These are phyloP conservation scores for Lodderomyces theae DNA, from an alignment of 1,139 yeast genomes.

Conservation along the genomic window DNA sequence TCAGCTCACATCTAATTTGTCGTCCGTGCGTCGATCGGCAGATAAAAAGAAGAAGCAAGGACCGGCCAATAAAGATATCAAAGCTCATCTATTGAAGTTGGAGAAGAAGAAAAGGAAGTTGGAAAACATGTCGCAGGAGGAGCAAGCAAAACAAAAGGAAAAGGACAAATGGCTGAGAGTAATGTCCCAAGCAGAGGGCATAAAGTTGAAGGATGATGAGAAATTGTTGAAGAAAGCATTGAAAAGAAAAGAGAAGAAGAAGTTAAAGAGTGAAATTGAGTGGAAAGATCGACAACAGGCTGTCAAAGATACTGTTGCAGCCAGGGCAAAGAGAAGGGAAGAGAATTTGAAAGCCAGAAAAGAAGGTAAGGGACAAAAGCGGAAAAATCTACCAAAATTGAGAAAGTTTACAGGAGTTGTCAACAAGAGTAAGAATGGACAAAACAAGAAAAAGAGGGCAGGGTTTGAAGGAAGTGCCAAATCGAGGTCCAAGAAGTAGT, in stretches of 20 bases:
- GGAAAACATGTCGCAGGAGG: constrained; percentile 59
- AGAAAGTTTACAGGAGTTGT: constrained; percentile 61
- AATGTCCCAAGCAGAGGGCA: constrained; percentile 84
- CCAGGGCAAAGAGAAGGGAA: constrained; percentile 80
- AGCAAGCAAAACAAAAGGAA: constrained; percentile 57
- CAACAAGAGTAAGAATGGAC: constrained; percentile 24
- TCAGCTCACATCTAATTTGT: constrained; percentile 73
- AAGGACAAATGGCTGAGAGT: constrained; percentile 86
- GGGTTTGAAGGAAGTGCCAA: constrained; percentile 58
- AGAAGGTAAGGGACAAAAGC: constrained; percentile 71
- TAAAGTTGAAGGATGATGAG: constrained; percentile 86
- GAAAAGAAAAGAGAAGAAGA: constrained; percentile 75
- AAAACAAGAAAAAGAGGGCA: constrained; percentile 45
- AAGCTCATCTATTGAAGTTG: constrained; percentile 74
- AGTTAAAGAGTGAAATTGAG: constrained; percentile 77
- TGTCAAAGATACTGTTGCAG: constrained; percentile 72
- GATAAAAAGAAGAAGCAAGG: constrained; percentile 66
- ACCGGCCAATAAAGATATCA: constrained; percentile 79
- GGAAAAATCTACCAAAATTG: constrained; percentile 63
- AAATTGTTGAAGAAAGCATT: constrained; percentile 80
- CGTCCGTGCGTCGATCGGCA: constrained; percentile 49
- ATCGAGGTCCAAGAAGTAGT: constrained; percentile 31
- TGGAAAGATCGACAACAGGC: constrained; percentile 84
- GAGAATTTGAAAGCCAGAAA: constrained; percentile 80
- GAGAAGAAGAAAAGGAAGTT: constrained; percentile 72